A percentile compares a stretch with the other conserved stretches of the same genome.
These are phyloP conservation scores for Mytilinidion resinicola DNA, from an alignment of 495 filamentous ascomycete species.

Conservation along the genomic window DNA sequence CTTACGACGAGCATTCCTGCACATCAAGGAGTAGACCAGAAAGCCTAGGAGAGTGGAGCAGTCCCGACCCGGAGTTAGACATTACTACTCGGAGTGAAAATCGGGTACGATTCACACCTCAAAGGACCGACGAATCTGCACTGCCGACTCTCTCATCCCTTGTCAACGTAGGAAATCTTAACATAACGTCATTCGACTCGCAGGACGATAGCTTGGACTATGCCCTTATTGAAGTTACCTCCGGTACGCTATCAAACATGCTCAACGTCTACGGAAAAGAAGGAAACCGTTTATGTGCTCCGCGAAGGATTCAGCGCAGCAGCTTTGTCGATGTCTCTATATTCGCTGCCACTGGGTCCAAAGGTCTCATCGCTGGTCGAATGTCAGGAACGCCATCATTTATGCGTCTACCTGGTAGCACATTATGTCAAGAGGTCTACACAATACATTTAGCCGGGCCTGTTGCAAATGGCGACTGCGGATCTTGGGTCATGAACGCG, in stretches of 20 bases:
- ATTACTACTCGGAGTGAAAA: too few species aligned
- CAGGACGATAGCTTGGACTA: not conserved
- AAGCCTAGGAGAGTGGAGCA: too few species aligned
- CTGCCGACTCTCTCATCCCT: not conserved
- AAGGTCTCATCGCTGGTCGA: not conserved
- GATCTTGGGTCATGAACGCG: constrained; percentile 12
- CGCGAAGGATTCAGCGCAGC: too few species aligned
- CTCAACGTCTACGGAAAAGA: too few species aligned
- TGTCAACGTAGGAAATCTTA: not conserved
- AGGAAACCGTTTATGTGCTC: too few species aligned
- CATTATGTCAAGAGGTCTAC: constrained; percentile 12
- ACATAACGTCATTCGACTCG: not conserved
- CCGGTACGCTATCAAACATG: not conserved
- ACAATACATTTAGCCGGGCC: constrained; percentile 1
- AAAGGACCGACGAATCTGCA: too few species aligned
- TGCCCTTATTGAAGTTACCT: not conserved
- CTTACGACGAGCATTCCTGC: not conserved
- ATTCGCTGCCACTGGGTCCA: constrained; percentile 8
- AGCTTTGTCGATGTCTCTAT: not conserved
- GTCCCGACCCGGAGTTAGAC: too few species aligned
- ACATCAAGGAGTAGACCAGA: not conserved
- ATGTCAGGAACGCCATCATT: constrained; percentile 8
- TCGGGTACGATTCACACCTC: too few species aligned
- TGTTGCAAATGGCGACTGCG: constrained; percentile 14
- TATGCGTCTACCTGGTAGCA: not conserved